Base-by-base conservation (phyloP, 139 green algal species). In the Ettlia oleoabundans region DNA sequence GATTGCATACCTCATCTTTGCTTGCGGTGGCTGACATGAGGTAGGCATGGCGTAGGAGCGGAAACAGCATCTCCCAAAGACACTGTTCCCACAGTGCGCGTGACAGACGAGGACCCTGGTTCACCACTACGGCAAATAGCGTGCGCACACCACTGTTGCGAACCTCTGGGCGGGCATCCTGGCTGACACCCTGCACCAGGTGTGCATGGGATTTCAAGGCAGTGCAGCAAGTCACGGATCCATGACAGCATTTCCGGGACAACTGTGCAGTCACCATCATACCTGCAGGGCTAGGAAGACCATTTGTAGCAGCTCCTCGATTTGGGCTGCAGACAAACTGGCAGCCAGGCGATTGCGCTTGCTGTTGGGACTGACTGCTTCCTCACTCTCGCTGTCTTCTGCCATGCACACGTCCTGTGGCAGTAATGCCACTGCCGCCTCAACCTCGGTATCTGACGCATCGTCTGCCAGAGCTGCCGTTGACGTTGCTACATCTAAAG, bases 91-190 rank as follows among this genome's bases (percentile, higher is more conserved):
- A 97, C 9, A 85, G 43, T 24, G 61, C 40, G 4, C 41, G 66
- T 28, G 89, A 91, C 41, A 98, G 84, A 51, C 86, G 75, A 52
- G 63, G 63, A 41, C 94, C 91, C 47, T 97, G 92, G 78, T 87
- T 88, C 61, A 91, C 86, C 33, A 98, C 86, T 41, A 95, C 91
- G 30, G 93, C 82, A 85, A 96, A 97, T 33, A 98, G 86, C 18
- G 95, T 98, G 75, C 95, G 90, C 41, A 95, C 89, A 10, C 86
- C 94, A 52, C 86, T 92, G 88, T 98, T 98, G 83, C 94, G 92
- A 3, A 96, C 91, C 89, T 98, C 93, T 37, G 92, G 89, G 22
- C 83, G 69, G 32, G 40, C 35, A 41, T 94, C 88, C 32, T 81
- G 75, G 75, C 75, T 81, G 47, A 82, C 47, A 0, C 7, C 42